Conservation (phyloP, 345 rosid species). For the Anastatica hierochuntica region DNA sequence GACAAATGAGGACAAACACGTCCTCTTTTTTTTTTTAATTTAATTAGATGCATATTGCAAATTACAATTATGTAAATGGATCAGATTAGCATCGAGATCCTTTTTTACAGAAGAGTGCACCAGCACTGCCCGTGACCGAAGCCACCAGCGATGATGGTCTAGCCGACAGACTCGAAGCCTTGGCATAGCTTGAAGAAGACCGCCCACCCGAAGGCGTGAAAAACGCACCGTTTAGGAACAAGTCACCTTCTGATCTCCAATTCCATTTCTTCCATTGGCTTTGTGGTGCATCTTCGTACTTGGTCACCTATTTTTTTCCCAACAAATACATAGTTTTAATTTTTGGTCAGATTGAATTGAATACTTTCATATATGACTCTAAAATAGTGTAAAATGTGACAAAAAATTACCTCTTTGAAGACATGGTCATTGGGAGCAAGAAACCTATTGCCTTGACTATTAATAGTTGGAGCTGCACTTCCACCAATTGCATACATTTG, state of each 20-base stretch:
- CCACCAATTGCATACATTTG: slow-evolving; percentile 67
- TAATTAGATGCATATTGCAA: background rate
- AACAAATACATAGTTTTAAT: too few species aligned
- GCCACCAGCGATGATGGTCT: slow-evolving; percentile 43
- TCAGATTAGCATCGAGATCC: slow-evolving; percentile 54
- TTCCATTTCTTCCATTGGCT: slow-evolving; percentile 52
- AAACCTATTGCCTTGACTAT: slow-evolving; percentile 61
- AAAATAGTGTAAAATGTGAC: too few species aligned
- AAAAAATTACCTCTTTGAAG: slow-evolving; percentile 41
- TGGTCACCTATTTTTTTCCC: slow-evolving; percentile 32
- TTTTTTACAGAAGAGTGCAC: slow-evolving; percentile 41
- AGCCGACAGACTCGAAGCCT: slow-evolving; percentile 52
- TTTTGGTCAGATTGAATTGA: background rate
- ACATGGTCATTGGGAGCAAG: slow-evolving; percentile 36
- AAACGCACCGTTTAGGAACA: slow-evolving; percentile 52
- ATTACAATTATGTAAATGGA: slow-evolving; percentile 10
- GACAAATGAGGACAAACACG: slow-evolving; percentile 11
- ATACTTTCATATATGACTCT: too few species aligned
- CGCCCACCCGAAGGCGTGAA: slow-evolving; percentile 40
- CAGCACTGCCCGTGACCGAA: slow-evolving; percentile 42
- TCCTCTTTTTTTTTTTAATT: background rate
- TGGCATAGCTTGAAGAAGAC: slow-evolving; percentile 48
- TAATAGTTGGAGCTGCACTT: slow-evolving; percentile 57
- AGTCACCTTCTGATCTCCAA: slow-evolving; percentile 55
- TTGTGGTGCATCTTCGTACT: slow-evolving; percentile 40